Base-by-base conservation (phyloP, 2,329 filamentous ascomycete genomes). In the Fusarium sp. region DNA sequence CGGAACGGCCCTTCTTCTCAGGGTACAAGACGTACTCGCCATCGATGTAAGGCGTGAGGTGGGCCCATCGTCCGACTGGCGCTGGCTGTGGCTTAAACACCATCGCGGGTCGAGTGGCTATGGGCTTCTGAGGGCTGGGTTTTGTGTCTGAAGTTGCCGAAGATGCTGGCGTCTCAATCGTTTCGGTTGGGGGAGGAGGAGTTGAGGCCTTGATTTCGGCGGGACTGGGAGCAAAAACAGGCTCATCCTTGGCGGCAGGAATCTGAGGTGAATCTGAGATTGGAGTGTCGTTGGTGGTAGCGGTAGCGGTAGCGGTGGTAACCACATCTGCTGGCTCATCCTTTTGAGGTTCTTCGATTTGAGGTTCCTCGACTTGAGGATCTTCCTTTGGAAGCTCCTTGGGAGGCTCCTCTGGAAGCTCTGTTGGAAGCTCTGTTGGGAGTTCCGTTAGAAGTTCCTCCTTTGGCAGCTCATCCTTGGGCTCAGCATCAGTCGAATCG, bases 31-130 rank as follows among this genome's bases (percentile, higher is more conserved):
- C 71, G 62, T 78, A 83, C 66, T 85, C 83, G 18, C 80, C 82
- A 34, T 82, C 79, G 9, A 86, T 66, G 59, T 85, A 86, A 5
- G 84, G 83, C 2, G 82, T 85, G 10, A 86, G 77, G 45, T 84
- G 73, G 22, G 82, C 76, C 81, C 83, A 85, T 24, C 80, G 79
- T 3, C 82, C 81, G 14, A 62, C 64, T 14, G 79, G 81, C 6
- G 73, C 68, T 57, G 80, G 80, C 38, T 82, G 80, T 34, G 79
- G 76, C 64, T 79, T 75, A 24, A 62, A 61, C 22, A 66, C 57
- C n/a, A 72, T 64, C 9, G 58, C 62, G 24, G 74, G 42, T n/a
- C 67, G 67, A 31, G 63, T 47, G 14, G 70, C 57, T 11, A 57
- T 45, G 14, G 64, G 52, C 52, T 78, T 78, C 37, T 67, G 72